phyloP scores from a whole-genome alignment of 495 filamentous ascomycete species.

The Penicillium roqueforti region DNA sequence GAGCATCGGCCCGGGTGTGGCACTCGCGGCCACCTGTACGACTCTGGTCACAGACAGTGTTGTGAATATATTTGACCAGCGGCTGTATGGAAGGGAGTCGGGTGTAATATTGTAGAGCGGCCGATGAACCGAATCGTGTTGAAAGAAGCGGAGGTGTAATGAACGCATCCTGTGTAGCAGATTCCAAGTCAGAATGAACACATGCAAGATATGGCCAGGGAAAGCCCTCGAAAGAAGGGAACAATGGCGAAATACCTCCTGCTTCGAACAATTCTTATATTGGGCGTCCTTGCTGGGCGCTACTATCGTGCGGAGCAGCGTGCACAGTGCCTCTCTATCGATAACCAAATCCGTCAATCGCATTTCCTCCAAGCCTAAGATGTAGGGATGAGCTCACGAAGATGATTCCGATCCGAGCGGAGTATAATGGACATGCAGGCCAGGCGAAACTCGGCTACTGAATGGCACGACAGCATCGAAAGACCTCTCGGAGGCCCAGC shows the following conservation, averaged over 20 bases:
- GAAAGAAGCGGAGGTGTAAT: conserved; percentile 56
- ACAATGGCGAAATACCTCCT: conserved; percentile 36
- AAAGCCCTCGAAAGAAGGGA: background rate
- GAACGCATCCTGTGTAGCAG: conserved; percentile 56
- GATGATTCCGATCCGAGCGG: conserved; percentile 42
- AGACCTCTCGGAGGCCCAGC: conserved; percentile 61
- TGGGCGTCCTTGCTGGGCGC: conserved; percentile 24
- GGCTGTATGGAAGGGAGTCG: conserved; percentile 52
- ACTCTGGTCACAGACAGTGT: conserved; percentile 49
- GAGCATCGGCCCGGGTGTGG: conserved; percentile 22
- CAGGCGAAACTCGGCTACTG: conserved; percentile 67
- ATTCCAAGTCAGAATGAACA: conserved; percentile 1
- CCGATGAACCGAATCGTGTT: conserved; percentile 60
- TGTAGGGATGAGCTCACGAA: conserved; percentile 32
- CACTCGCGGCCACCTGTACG: conserved; percentile 26
- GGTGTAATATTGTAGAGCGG: conserved; percentile 66
- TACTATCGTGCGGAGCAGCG: conserved; percentile 58
- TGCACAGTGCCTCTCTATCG: conserved; percentile 56
- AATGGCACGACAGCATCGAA: conserved; percentile 65
- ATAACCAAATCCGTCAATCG: conserved; percentile 12
- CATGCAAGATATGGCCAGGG: background rate
- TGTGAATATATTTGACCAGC: conserved; percentile 54
- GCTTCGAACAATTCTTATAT: conserved; percentile 48
- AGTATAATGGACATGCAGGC: conserved; percentile 78
- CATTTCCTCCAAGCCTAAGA: background rate